Base-by-base conservation (phyloP, 2,329 filamentous ascomycete species). In the Neopestalotiopsis sp. region DNA sequence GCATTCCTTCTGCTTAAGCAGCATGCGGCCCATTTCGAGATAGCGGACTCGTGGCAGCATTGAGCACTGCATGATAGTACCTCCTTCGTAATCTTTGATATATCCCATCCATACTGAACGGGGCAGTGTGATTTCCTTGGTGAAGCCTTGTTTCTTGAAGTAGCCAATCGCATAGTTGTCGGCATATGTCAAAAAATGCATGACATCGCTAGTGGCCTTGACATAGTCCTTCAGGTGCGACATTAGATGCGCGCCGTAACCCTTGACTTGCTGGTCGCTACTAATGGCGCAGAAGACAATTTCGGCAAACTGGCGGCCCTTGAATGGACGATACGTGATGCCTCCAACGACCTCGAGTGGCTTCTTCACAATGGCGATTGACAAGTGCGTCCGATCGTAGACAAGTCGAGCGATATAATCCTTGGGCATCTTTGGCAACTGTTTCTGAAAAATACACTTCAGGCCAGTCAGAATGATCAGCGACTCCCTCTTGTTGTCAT, bases 141-240 rank as follows among this genome's bases (percentile, higher is more conserved):
- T 98, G 78, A 99, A 99, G 0, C 96, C 96, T 79, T 99, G 96
- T 79, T 99, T 99, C 81, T 98, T 97, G 82, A 99, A 99, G 80
- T 98, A 99, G 12, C 96, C 96, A 73, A 97, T 99, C 52, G 96
- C 96, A 77, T 98, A 98, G 80, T 99, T 99, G 81, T 99, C 96
- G 72, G 96, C 96, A 77, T 99, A 99, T 1, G 96, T 99, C 2
- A 99, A 86, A 81, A 99, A 99, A 81, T 99, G 95, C 95, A 98
- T 98, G 62, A 99, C 95, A 73, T 95, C 91, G 67, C 94, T 97
- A 0, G 95, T 98, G 6, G 95, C 95, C 81, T 97, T 98, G 79
- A 99, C 96, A 76, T 98, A 99, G 83, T 99, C 92, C 81, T 99
- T 99, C 60, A 99, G 84, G 79, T 99, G 96, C 2, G 94, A 95